A percentile compares a stretch with the other conserved stretches of the same genome.
Evolutionary conservation across 768 basidiomycete genomes (phyloP).

Genomic region (Neoboletus brunneissimus): DNA sequence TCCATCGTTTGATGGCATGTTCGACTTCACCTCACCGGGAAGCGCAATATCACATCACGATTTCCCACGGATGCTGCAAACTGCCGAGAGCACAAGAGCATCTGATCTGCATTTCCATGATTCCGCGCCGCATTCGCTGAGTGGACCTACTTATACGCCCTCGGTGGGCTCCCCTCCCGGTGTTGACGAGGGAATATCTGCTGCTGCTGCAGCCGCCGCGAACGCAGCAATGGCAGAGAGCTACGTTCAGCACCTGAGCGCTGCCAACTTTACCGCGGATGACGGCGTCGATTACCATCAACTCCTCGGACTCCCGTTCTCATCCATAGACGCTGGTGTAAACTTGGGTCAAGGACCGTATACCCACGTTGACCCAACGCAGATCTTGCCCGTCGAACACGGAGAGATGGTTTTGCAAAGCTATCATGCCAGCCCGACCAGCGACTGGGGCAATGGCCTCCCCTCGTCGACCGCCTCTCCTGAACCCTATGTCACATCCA

Average conservation of each 20-base stretch:
- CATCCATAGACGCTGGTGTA: conserved; percentile 45
- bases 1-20: conserved; percentile 62
- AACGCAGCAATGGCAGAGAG: conserved; percentile 71
- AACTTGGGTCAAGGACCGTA: conserved; percentile 48
- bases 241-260: conserved; percentile 59
- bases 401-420: conserved; percentile 42
- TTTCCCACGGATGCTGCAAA: conserved; percentile 34
- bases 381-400: conserved; percentile 59
- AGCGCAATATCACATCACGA: conserved; percentile 36
- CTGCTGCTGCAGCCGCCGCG: conserved; percentile 61
- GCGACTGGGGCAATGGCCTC: conserved; percentile 76
- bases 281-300: conserved; percentile 59
- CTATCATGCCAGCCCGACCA: conserved; percentile 75
- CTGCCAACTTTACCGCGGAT: conserved; percentile 51
- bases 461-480: conserved; percentile 74
- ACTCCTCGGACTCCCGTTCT: conserved; percentile 66
- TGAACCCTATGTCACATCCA: conserved; percentile 66
- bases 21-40: conserved; percentile 44
- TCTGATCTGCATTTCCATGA: conserved; percentile 33
- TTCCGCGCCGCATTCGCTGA: conserved; percentile 31
- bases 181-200: conserved; percentile 53
- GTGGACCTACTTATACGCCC: conserved; percentile 35
- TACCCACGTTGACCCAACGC: conserved; percentile 91
- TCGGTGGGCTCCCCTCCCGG: conserved; percentile 31
- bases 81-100: conserved; percentile 26